Conservation (phyloP, 2,329 filamentous ascomycete genomes). For the Neoscytalidium dimidiatum region DNA sequence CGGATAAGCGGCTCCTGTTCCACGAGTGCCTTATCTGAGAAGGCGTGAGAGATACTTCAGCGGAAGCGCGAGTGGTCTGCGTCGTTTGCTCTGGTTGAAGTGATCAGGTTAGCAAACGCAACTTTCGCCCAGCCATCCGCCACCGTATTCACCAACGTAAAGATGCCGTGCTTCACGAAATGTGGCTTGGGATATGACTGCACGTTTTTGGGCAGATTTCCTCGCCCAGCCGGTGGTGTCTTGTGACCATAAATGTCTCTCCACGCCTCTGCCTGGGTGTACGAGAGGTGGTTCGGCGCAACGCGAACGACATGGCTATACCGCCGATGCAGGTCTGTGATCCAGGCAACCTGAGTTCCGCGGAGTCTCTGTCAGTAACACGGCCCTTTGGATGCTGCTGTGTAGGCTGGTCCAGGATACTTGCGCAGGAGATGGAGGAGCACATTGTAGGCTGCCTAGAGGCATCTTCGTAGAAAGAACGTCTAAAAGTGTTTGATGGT, state of each 20-base stretch:
- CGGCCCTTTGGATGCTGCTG: not conserved
- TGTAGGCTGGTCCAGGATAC: constrained; percentile 11
- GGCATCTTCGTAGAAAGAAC: not conserved
- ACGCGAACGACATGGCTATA: constrained; percentile 41
- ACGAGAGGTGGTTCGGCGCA: constrained; percentile 44
- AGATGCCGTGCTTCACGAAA: not conserved
- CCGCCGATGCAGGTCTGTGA: not conserved
- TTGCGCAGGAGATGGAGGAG: constrained; percentile 4
- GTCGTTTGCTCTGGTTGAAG: constrained; percentile 33
- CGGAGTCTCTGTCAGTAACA: not conserved
- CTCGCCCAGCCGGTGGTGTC: not conserved
- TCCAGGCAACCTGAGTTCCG: not conserved
- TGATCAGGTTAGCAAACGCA: not conserved
- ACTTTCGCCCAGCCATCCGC: too few species aligned
- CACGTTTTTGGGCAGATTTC: constrained; percentile 1
- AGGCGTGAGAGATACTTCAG: constrained; percentile 42
- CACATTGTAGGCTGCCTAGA: constrained; percentile 2
- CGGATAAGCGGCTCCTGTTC: constrained; percentile 43
- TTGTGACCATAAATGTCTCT: constrained; percentile 16
- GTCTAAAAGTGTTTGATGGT: too few species aligned
- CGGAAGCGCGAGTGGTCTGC: constrained; percentile 43
- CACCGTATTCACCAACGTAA: not conserved
- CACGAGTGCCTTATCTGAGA: constrained; percentile 41
- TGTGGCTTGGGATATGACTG: not conserved
- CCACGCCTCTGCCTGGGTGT: constrained; percentile 45